Evolutionary conservation across 2,329 filamentous ascomycete species (phyloP), one percentile per base, ranked within the genome.

Genomic region (Ascochyta clinopodiicola): DNA sequence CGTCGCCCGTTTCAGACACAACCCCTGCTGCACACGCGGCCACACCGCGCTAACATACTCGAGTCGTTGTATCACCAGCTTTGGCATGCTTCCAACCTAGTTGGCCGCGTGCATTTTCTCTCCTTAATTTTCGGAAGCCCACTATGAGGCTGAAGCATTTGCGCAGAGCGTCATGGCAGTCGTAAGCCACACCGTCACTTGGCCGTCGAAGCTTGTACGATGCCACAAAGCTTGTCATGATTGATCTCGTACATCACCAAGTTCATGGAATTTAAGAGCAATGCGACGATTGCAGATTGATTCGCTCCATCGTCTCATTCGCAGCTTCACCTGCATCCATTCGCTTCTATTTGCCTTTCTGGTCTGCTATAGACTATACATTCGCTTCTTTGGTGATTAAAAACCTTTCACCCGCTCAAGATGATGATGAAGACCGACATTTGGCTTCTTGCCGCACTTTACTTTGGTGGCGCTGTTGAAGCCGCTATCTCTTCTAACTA

Each of bases 21-120:
- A 48, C 15, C 51, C 51, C 27, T 48, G 51, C 39, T 48, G 51
- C 51, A 48, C 44, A 48, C 51, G 51, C 44, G 51, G 51, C 51
- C 44, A 44, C 47, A 22, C 44, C 25, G 15, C 51, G 39, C 51
- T 54, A 54, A 21, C 27, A 34, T 34, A 44, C 25, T 38, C 27
- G 27, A 45, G 39, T 29, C n/a, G 42, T 21, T 52, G 22, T 29
- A 48, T 44, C 25, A 29, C 37, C 39, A 44, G n/a, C 38, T 44
- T 24, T 39, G 22, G 24, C 25, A 39, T 38, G 39, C 50, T 34
- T 17, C 12, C n/a, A 29, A 35, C n/a, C n/a, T 8, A 38, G 15
- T 15, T 31, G 25, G 51, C 39, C 34, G 39, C 39, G 51, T 44
- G 39, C 32, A 35, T 34, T n/a, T 27, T 48, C 38, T 22, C 6